Base-by-base conservation (phyloP, 305 asterid species). In the Fraxinus sp. region DNA sequence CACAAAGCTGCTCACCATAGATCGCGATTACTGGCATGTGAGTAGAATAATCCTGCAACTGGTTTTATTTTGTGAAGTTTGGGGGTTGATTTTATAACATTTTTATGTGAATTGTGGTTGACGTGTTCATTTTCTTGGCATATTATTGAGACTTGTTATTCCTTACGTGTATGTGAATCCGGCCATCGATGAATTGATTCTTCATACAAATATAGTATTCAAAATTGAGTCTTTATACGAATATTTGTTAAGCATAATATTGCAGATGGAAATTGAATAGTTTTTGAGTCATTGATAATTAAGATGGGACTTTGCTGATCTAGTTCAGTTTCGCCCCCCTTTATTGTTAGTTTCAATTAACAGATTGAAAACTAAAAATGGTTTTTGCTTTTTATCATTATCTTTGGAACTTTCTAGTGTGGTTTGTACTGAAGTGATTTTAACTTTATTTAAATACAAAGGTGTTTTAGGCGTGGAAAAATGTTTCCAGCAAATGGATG, bases 1-100 rank as follows among this genome's bases (percentile, higher is more conserved):
- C 80, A 90, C 93, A 28, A 94, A 91, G 90, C 64, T 94, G 85
- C 95, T 94, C 39, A 92, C 97, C 3, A 90, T 94, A 79, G 98
- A 94, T 78, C 91, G 87, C 74, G 92, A 93, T 88, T 93, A 91
- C 80, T 94, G 96, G 97, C 98, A 94, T 80, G 97, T 94, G 85
- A 92, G 97, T 89, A 4, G 7, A 75, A 22, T 66, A 5, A 24
- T 32, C 39, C 24, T 66, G 4, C 30, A 49, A 26, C 7, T 70
- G 62, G 26, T 16, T 14, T 80, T 44, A 18, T 10, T 78, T 80
- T 37, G 30, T 10, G 49, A 30, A 36, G 62, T 62, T 64, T 22
- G 6, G 4, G 46, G 73, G 7, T 78, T 82, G 4, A 26, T 26
- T 74, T 33, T 46, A 1, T 16, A 5, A 28, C 32, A 6, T 9